phyloP scores from a whole-genome alignment of 2,329 filamentous ascomycete genomes.

The Fusarium multiceps region DNA sequence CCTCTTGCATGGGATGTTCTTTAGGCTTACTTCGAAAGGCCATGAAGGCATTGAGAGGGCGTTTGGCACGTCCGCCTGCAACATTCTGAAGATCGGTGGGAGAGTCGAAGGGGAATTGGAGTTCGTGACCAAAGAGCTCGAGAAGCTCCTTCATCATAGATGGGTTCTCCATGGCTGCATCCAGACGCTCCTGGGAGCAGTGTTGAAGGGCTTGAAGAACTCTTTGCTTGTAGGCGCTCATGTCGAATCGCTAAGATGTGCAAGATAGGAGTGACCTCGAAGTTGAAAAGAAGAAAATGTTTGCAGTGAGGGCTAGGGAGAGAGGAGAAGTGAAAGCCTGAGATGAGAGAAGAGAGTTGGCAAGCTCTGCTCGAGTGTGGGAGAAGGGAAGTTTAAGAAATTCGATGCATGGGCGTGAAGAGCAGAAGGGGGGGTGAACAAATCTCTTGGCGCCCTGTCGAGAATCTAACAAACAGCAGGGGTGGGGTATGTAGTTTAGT shows the following conservation, averaged over 20 bases:
- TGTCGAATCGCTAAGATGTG: neutral
- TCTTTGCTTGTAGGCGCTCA: neutral
- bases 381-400: neutral
- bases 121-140: slow-evolving; percentile 11
- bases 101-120: neutral
- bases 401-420: slow-evolving; percentile 3
- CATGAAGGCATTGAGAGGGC: slow-evolving; percentile 50
- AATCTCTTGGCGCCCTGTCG: neutral
- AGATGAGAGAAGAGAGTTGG: neutral
- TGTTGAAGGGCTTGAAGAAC: neutral
- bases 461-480: slow-evolving; percentile 1
- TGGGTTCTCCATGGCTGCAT: neutral
- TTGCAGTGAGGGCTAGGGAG: neutral
- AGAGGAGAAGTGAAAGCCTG: neutral
- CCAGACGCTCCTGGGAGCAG: neutral
- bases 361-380: neutral
- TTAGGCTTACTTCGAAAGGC: slow-evolving; percentile 47
- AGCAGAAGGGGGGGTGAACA: neutral
- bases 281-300: neutral
- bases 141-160: neutral
- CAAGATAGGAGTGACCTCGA: neutral
- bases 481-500: neutral
- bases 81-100: neutral
- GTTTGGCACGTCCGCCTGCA: slow-evolving; percentile 30
- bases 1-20: neutral